Evolutionary conservation across 2,329 filamentous ascomycete species (phyloP), one percentile per base, ranked within the genome.

Genomic region (Diaporthe citrichinensis): DNA sequence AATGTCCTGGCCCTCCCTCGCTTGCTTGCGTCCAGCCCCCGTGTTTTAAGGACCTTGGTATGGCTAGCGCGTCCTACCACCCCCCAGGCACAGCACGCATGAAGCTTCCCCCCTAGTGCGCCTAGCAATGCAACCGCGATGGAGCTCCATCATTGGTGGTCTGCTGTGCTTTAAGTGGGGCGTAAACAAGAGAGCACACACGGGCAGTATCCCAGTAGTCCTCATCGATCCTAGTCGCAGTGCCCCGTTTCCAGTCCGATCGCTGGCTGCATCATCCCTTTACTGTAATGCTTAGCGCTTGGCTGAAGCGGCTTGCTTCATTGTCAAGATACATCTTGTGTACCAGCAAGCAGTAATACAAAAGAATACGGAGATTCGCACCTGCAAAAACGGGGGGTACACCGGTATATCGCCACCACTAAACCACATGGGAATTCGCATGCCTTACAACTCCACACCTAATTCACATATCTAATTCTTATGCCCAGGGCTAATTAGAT

Each of bases 11-110:
- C 23, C 34, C 46, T 41, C 65, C 31, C n/a, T 55, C 65, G 65
- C 8, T 7, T 68, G 65, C 8, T 7, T 68, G 65, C 49, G 49
- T n/a, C 65, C 65, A 69, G 49, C 65, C 31, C 65, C 65, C 46
- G 65, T 69, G 65, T 69, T 68, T 69, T 69, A 69, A 69, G 65
- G 65, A 41, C 65, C 65, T 69, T 69, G 65, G 49, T 55, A 25
- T 69, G 65, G 65, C 65, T 69, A 69, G 65, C 65, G 65, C 65
- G 46, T 69, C 31, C 31, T 39, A 15, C 46, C 23, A 68, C 10
- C 46, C 46, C 65, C 65, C 44, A 36, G 28, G 44, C 44, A 68
- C 59, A 51, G 62, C 44, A 49, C 62, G 41, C 61, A 46, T 65
- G 61, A 46, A 46, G 41, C 61, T 46, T 20, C 59, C 41, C 58